Conservation (phyloP, 2,329 filamentous ascomycete genomes). For the Phaeosphaeriaceae sp. region DNA sequence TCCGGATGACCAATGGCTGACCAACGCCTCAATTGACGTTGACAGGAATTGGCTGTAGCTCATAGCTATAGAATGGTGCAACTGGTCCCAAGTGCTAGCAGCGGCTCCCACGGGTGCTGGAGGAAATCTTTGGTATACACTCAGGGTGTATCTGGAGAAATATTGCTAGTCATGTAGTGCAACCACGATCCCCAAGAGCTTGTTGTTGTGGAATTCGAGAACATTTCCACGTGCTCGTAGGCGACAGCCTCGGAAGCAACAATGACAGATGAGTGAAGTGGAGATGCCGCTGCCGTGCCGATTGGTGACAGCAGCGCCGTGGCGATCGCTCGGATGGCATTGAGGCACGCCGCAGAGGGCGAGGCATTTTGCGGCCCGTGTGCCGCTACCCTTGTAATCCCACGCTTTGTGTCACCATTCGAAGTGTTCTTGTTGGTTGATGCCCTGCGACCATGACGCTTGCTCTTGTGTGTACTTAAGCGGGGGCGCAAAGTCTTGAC, state of each 20-base stretch:
- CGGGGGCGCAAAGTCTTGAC: not conserved
- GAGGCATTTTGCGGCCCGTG: constrained; percentile 7
- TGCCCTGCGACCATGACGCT: not conserved
- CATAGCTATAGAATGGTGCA: not conserved
- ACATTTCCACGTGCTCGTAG: constrained; percentile 10
- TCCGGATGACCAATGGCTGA: not conserved
- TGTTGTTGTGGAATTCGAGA: constrained; percentile 5
- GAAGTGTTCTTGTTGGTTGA: constrained; percentile 21
- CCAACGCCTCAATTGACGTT: not conserved
- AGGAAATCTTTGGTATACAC: not conserved
- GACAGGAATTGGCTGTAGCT: not conserved
- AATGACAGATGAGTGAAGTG: constrained; percentile 1
- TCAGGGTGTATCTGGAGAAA: not conserved
- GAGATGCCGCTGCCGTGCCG: constrained; percentile 28
- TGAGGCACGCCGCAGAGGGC: not conserved
- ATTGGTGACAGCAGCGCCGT: constrained; percentile 30
- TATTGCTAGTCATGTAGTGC: not conserved
- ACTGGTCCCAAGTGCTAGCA: not conserved
- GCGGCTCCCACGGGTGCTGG: not conserved
- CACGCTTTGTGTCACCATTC: constrained; percentile 36
- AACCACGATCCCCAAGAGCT: not conserved
- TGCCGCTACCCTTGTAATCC: constrained; percentile 37
- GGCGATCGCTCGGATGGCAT: constrained; percentile 37
- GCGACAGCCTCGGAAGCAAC: constrained; percentile 17
- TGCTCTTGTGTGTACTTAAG: not conserved